Conservation (phyloP, 164 flowering plant species). For the Macadamia tetraphylla region DNA sequence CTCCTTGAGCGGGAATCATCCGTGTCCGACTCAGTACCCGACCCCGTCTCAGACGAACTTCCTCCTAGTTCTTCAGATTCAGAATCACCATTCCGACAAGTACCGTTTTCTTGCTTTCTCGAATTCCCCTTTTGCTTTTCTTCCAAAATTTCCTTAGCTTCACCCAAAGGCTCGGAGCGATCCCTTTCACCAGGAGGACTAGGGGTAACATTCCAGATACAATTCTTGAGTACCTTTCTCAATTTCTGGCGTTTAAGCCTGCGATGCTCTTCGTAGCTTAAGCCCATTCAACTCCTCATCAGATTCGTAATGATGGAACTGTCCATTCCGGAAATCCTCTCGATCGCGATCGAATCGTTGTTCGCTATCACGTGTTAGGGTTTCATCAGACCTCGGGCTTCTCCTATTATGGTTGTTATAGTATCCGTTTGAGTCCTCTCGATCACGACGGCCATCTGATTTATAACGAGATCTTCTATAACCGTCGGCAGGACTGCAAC, state of each 20-base stretch:
- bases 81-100: not conserved
- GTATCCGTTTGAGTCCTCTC: slow-evolving; percentile 18
- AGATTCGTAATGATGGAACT: slow-evolving; percentile 42
- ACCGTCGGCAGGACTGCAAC: not conserved
- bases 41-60: slow-evolving; percentile 12
- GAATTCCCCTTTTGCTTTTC: slow-evolving; percentile 15
- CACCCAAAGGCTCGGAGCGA: slow-evolving; percentile 24
- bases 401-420: slow-evolving; percentile 20
- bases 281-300: slow-evolving; percentile 85
- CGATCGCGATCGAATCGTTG: slow-evolving; percentile 17
- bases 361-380: slow-evolving; percentile 1
- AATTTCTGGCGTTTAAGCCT: slow-evolving; percentile 78
- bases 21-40: slow-evolving; percentile 26
- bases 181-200: slow-evolving; percentile 60
- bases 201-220: slow-evolving; percentile 76
- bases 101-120: not conserved
- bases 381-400: slow-evolving; percentile 19
- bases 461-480: slow-evolving; percentile 6
- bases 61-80: slow-evolving; percentile 22
- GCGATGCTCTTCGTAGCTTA: slow-evolving; percentile 64
- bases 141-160: slow-evolving; percentile 23
- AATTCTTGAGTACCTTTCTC: slow-evolving; percentile 52
- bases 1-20: slow-evolving; percentile 35
- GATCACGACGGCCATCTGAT: slow-evolving; percentile 15
- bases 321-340: slow-evolving; percentile 36